Evolutionary conservation across 139 green algal genomes (phyloP), one percentile per base, ranked within the genome.

Genomic region (Picochlorum sp.): DNA sequence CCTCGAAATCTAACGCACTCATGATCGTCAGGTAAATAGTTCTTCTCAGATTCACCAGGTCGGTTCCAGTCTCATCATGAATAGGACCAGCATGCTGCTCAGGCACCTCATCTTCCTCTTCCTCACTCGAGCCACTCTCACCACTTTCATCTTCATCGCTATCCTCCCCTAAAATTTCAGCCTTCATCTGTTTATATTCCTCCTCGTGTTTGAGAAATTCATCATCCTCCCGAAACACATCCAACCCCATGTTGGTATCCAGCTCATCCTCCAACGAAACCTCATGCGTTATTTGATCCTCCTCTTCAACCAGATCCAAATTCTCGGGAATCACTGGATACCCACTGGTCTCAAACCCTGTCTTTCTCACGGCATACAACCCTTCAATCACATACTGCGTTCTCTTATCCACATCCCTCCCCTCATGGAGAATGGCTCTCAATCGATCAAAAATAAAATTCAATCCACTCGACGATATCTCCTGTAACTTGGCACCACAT

Each of bases 11-110:
- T 55, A 98, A 70, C 4, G 79, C 85, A 4, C 75, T 88, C 94
- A 99, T 99, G 78, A 99, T 96, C 44, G 94, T 98, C 18, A 99
- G 80, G 80, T 99, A 99, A 73, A 99, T 98, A 45, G 94, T 98
- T 26, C 94, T 89, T 38, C 94, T 69, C 73, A 99, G 78, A 80
- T 98, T 98, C 51, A 98, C 88, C 55, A 95, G 66, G 75, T 97
- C 88, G 31, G 90, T 97, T 58, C 87, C 68, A 3, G 91, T 98
- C 45, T 75, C 68, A 71, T 91, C 84, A 44, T 74, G 62, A 52
- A 86, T 85, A 34, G 60, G 23, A 21, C 47, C 60, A 26, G 37
- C 60, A 4, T 82, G 74, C 10, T 82, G 71, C 15, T 73, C 70
- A 23, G 78, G 68, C n/a, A 75, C 67, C 10, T 47, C 56, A 11